These are phyloP conservation scores for Yamadazyma kitorensis DNA, from an alignment of 805 yeast genomes.

Conservation along the genomic window DNA sequence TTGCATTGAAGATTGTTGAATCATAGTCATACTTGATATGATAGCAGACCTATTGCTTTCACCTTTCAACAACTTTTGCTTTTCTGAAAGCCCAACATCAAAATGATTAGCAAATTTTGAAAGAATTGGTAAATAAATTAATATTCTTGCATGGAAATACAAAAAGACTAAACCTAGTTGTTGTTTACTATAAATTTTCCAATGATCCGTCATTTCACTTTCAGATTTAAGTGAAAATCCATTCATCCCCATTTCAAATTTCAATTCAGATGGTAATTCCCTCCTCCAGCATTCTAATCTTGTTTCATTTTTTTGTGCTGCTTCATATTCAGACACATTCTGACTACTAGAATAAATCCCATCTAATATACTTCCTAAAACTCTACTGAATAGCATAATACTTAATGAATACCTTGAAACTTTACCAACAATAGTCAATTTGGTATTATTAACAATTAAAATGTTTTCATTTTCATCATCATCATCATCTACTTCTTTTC, in stretches of 20 bases:
- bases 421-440: constrained; percentile 64
- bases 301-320: constrained; percentile 48
- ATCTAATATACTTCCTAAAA: constrained; percentile 71
- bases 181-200: constrained; percentile 36
- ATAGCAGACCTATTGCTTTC: constrained; percentile 28
- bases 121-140: constrained; percentile 40
- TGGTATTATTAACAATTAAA: constrained; percentile 56
- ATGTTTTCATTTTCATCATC: constrained; percentile 51
- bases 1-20: constrained; percentile 67
- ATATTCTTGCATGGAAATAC: constrained; percentile 41
- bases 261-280: constrained; percentile 58
- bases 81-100: constrained; percentile 39
- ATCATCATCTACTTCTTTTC: constrained; percentile 38
- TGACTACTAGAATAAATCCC: constrained; percentile 62
- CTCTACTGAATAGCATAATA: constrained; percentile 66
- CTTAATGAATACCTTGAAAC: constrained; percentile 63
- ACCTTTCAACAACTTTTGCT: constrained; percentile 36
- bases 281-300: constrained; percentile 77
- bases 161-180: constrained; percentile 51
- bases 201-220: constrained; percentile 17
- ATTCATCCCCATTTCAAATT: constrained; percentile 62
- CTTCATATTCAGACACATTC: constrained; percentile 22
- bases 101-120: constrained; percentile 41
- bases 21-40: constrained; percentile 58
- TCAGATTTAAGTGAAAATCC: constrained; percentile 43